A percentile compares a stretch with the other conserved stretches of the same genome.
Evolutionary conservation across 176 grass and related monocot genomes (phyloP).

Genomic region (Panicum miliaceum): DNA sequence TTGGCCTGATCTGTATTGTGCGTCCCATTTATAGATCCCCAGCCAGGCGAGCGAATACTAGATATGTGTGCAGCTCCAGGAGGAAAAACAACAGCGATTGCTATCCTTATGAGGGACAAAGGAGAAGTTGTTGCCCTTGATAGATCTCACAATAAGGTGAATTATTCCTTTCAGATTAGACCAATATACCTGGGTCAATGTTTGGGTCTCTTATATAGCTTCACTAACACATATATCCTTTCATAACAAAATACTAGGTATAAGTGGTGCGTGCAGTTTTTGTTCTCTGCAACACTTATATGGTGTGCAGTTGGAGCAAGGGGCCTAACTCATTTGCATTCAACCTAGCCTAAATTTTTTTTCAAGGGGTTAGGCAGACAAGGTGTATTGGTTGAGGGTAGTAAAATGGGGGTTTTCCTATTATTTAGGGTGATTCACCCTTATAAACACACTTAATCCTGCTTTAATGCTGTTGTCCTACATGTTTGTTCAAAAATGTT

Average conservation of each 20-base stretch:
- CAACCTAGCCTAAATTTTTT: not conserved
- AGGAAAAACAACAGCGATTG: slow-evolving; percentile 98
- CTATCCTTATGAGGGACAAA: slow-evolving; percentile 86
- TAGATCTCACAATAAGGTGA: slow-evolving; percentile 99
- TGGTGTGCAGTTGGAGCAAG: not conserved
- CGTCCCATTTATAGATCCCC: slow-evolving; percentile 67
- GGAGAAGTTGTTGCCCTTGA: slow-evolving; percentile 90
- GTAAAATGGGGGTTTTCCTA: no score
- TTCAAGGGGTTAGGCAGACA: no score
- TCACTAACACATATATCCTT: slow-evolving; percentile 16
- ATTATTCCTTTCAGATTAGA: slow-evolving; percentile 24
- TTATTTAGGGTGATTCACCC: not conserved
- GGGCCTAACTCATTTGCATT: not conserved
- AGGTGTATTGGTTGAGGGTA: no score
- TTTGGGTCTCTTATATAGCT: slow-evolving; percentile 26
- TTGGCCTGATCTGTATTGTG: slow-evolving; percentile 14
- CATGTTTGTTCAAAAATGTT: not conserved
- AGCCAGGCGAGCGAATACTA: slow-evolving; percentile 86
- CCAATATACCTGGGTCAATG: slow-evolving; percentile 29
- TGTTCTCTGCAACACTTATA: no score
- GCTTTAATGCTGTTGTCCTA: not conserved
- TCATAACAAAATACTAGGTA: not conserved
- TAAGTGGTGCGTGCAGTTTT: not conserved
- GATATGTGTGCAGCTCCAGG: slow-evolving; percentile 98
- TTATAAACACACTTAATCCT: not conserved